phyloP scores from a whole-genome alignment of 306 rosid genomes.

The Pterocarpus santalinus region DNA sequence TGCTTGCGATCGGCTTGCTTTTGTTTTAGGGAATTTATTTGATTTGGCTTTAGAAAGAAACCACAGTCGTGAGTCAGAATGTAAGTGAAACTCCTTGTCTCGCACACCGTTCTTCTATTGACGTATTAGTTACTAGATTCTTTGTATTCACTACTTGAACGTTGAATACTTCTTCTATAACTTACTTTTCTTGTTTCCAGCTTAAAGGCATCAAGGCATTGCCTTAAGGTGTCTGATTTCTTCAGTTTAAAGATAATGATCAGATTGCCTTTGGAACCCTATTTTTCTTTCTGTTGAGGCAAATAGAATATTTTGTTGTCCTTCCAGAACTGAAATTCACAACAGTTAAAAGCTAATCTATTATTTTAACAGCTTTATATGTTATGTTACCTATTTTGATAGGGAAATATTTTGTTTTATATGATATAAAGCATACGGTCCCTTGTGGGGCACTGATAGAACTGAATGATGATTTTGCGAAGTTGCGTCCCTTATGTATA shows the following conservation, averaged over 20 bases:
- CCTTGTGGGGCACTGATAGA: not conserved
- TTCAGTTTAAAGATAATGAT: not conserved
- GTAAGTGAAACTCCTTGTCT: constrained; percentile 58
- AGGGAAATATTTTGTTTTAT: too few relatives aligned
- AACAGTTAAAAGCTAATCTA: not conserved
- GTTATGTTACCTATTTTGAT: not conserved
- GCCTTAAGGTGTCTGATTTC: not conserved
- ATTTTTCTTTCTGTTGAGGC: not conserved
- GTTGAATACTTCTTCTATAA: not conserved
- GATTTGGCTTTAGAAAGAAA: constrained; percentile 88
- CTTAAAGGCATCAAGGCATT: not conserved
- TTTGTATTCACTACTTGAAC: not conserved
- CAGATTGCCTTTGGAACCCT: not conserved
- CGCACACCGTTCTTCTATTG: not conserved
- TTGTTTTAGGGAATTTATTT: constrained; percentile 86
- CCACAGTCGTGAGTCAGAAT: constrained; percentile 66
- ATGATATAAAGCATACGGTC: not conserved
- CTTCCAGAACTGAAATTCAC: not conserved
- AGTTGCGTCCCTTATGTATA: not conserved
- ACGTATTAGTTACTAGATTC: not conserved
- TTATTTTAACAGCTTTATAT: not conserved
- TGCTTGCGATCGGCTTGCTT: constrained; percentile 95
- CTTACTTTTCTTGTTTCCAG: not conserved
- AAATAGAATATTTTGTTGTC: not conserved
- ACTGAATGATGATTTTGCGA: not conserved